Conservation (phyloP, 2,329 filamentous ascomycete genomes). For the Aspergillus viridinutans region DNA sequence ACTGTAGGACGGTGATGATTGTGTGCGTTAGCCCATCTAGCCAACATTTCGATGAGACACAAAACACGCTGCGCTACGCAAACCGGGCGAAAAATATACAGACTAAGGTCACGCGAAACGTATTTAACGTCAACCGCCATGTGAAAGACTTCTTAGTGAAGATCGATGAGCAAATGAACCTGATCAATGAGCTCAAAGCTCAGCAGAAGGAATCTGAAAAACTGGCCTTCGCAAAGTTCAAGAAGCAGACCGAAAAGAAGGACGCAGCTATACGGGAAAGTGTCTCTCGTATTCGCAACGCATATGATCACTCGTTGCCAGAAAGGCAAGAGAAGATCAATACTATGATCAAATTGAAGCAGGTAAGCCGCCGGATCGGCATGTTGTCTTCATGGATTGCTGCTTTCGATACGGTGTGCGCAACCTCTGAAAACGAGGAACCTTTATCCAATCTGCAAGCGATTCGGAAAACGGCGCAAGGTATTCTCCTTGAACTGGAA, state of each 20-base stretch:
- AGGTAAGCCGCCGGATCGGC: slow-evolving; percentile 78
- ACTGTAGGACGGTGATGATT: slow-evolving; percentile 99
- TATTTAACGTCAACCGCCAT: slow-evolving; percentile 98
- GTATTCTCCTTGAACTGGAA: slow-evolving; percentile 84
- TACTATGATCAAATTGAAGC: slow-evolving; percentile 76
- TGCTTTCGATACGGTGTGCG: slow-evolving; percentile 80
- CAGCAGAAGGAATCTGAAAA: slow-evolving; percentile 87
- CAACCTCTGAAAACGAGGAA: slow-evolving; percentile 64
- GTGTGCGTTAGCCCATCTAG: slow-evolving; percentile 97
- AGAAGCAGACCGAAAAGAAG: slow-evolving; percentile 83
- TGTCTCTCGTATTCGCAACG: slow-evolving; percentile 69
- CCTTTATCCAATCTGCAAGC: slow-evolving; percentile 63
- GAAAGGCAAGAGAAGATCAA: slow-evolving; percentile 76
- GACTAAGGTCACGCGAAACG: slow-evolving; percentile 98
- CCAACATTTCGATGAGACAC: slow-evolving; percentile 94
- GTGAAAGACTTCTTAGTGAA: slow-evolving; percentile 99
- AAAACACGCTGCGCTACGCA: slow-evolving; percentile 95
- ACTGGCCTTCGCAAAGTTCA: slow-evolving; percentile 79
- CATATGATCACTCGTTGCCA: slow-evolving; percentile 73
- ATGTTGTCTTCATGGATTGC: slow-evolving; percentile 89
- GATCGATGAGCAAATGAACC: slow-evolving; percentile 95
- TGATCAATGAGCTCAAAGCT: slow-evolving; percentile 92
- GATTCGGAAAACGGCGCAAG: slow-evolving; percentile 83
- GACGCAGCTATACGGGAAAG: slow-evolving; percentile 73
- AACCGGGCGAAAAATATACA: slow-evolving; percentile 99